Percentiles rank a stretch among this genome's conserved stretches.
These are phyloP conservation scores for Podaxis sp. DNA, from an alignment of 768 basidiomycete species.

Conservation along the genomic window DNA sequence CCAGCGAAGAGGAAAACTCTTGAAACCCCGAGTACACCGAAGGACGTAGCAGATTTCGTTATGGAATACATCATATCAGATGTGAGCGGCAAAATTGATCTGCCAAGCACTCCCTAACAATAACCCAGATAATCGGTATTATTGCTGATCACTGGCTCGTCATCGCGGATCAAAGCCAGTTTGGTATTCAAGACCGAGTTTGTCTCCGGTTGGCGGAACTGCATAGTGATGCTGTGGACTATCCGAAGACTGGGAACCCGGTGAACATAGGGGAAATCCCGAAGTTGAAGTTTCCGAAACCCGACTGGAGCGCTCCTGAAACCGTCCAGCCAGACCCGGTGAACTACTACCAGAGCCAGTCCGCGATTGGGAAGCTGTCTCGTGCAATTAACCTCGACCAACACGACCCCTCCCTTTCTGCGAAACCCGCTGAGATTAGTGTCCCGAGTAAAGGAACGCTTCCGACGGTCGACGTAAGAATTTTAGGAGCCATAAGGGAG, in stretches of 20 bases:
- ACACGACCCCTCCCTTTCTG: slow-evolving; percentile 23
- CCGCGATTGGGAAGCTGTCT: slow-evolving; percentile 60
- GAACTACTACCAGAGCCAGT: slow-evolving; percentile 48
- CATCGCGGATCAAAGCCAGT: slow-evolving; percentile 52
- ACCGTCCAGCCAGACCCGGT: slow-evolving; percentile 33
- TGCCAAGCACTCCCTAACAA: background rate
- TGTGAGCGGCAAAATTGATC: slow-evolving; percentile 25
- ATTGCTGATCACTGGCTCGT: slow-evolving; percentile 60
- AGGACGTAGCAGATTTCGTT: slow-evolving; percentile 66
- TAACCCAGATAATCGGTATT: slow-evolving; percentile 51
- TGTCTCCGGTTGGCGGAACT: slow-evolving; percentile 52
- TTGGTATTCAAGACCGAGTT: slow-evolving; percentile 45
- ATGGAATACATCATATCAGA: slow-evolving; percentile 66
- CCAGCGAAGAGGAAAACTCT: slow-evolving; percentile 44
- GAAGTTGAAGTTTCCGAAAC: slow-evolving; percentile 36
- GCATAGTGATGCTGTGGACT: slow-evolving; percentile 65
- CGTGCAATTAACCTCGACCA: slow-evolving; percentile 51
- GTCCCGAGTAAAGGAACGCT: background rate
- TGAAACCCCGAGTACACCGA: slow-evolving; percentile 48
- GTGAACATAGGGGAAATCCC: slow-evolving; percentile 41
- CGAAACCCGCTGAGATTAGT: background rate
- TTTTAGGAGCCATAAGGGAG: background rate
- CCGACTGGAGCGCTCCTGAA: slow-evolving; percentile 69
- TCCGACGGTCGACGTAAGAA: background rate
- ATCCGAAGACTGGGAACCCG: slow-evolving; percentile 52